Conservation (phyloP, 305 asterid species). For the Striga hermonthica region DNA sequence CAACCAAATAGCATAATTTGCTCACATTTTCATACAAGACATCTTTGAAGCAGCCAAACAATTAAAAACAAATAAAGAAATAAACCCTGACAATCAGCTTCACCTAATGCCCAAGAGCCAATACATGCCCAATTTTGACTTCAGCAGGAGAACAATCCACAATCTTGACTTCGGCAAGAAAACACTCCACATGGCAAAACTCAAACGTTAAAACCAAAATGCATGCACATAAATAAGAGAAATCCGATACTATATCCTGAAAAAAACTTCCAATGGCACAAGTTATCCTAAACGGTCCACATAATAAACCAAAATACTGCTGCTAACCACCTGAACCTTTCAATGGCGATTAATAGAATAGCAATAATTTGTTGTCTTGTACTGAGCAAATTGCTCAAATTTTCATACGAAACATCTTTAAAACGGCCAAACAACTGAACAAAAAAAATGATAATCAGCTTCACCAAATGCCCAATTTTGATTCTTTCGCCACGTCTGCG, state of each 20-base stretch:
- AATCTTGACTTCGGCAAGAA: background rate
- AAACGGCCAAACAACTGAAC: no score
- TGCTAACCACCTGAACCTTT: no score
- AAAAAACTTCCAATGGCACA: background rate
- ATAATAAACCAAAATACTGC: no score
- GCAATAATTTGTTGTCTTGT: no score
- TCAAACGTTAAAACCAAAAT: background rate
- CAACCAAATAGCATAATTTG: background rate
- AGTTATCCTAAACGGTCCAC: background rate
- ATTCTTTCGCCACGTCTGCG: no score
- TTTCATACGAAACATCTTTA: no score
- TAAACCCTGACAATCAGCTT: constrained; percentile 12
- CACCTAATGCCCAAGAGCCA: background rate
- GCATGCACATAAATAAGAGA: background rate
- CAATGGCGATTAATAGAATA: no score
- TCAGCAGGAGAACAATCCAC: background rate
- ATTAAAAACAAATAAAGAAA: background rate
- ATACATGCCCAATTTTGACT: background rate
- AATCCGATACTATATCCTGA: background rate
- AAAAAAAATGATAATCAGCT: no score
- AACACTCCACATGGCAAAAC: background rate
- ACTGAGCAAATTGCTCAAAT: no score
- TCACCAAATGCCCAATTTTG: no score
- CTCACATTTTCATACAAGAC: constrained; percentile 4
- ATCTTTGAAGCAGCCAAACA: background rate